Conservation (phyloP, 495 filamentous ascomycete species). For the Amniculicola lignicola region DNA sequence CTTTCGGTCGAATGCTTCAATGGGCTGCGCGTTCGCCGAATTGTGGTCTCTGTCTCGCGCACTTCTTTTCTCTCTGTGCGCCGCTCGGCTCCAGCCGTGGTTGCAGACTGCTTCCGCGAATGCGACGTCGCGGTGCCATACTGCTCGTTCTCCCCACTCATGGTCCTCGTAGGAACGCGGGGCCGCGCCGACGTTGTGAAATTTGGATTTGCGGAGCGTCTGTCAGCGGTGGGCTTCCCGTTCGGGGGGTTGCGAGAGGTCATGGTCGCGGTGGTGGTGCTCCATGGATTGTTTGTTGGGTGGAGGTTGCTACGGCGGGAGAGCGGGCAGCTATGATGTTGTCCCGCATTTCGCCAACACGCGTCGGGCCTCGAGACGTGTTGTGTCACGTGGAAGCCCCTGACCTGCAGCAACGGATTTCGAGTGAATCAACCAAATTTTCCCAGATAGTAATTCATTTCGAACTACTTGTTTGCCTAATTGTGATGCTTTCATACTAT, state of each 20-base stretch:
- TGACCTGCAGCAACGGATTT: too few species aligned
- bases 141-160: slow-evolving; percentile 23
- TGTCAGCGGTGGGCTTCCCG: slow-evolving; percentile 23
- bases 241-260: slow-evolving; percentile 25
- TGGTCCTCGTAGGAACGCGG: slow-evolving; percentile 30
- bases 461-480: too few species aligned
- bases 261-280: slow-evolving; percentile 15
- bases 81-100: slow-evolving; percentile 18
- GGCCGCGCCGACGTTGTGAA: slow-evolving; percentile 21
- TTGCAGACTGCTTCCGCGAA: slow-evolving; percentile 22
- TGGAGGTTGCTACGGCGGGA: neutral
- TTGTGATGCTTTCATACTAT: too few species aligned
- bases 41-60: slow-evolving; percentile 40
- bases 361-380: too few species aligned
- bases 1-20: slow-evolving; percentile 54
- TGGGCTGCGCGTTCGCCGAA: slow-evolving; percentile 61
- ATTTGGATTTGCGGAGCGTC: slow-evolving; percentile 12
- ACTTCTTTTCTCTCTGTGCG: slow-evolving; percentile 32
- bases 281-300: slow-evolving; percentile 25
- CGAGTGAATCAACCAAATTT: too few species aligned
- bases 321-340: slow-evolving; percentile 10
- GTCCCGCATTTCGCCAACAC: slow-evolving; percentile 1
- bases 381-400: too few species aligned
- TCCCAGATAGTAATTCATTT: too few species aligned
- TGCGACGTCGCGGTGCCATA: slow-evolving; percentile 24